A percentile compares a stretch with the other conserved stretches of the same genome.
Conservation (phyloP, 2,329 filamentous ascomycete species). For the Pseudogymnoascus verrucosus region DNA sequence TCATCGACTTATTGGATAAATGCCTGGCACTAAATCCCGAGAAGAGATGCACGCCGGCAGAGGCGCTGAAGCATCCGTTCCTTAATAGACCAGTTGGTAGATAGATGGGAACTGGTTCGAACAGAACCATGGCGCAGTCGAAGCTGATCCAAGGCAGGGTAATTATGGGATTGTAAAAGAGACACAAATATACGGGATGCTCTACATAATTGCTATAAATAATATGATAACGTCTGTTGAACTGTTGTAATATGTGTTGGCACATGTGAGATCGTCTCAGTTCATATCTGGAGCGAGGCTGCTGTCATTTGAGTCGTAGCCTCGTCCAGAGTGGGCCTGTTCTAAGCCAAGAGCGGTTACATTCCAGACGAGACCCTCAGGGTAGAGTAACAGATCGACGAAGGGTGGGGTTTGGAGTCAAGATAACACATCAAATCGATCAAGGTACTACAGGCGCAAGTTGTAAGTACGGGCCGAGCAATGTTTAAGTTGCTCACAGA, state of each 20-base stretch:
- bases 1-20: slow-evolving; percentile 80
- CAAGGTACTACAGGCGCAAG: not conserved
- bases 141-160: not conserved
- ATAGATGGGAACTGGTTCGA: not conserved
- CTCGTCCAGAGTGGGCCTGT: not conserved
- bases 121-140: not conserved
- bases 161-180: not conserved
- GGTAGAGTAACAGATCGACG: not conserved
- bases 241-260: not conserved
- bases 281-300: not conserved
- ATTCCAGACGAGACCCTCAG: not conserved
- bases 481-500: not conserved
- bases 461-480: not conserved
- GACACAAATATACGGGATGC: not conserved
- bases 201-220: not conserved
- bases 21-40: slow-evolving; percentile 87
- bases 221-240: slow-evolving; percentile 1
- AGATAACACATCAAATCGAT: not conserved
- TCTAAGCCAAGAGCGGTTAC: slow-evolving; percentile 3
- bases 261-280: not conserved
- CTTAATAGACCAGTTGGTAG: slow-evolving; percentile 37
- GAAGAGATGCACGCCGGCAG: slow-evolving; percentile 77
- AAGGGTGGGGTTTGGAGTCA: not conserved
- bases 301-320: not conserved
- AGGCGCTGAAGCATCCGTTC: slow-evolving; percentile 86